Evolutionary conservation across 2,329 filamentous ascomycete species (phyloP).

Genomic region (Triangularia verruculosa): DNA sequence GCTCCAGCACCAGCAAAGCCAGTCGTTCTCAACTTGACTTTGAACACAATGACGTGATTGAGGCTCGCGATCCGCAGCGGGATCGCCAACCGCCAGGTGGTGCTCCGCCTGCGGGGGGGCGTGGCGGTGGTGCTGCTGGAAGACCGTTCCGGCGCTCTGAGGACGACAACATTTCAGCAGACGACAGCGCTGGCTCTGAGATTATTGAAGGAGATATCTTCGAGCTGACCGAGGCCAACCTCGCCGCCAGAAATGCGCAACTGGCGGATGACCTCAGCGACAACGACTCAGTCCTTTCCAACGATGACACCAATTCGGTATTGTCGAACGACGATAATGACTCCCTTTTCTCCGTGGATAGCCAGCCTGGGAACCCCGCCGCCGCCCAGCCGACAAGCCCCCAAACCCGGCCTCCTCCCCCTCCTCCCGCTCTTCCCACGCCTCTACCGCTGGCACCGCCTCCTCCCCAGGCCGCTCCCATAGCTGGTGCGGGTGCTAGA

Average conservation of each 20-base stretch:
- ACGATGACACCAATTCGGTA: not conserved
- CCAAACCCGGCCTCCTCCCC: not conserved
- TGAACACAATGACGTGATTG: not conserved
- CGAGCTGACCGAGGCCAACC: not conserved
- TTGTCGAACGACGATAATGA: not conserved
- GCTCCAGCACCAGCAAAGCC: not conserved
- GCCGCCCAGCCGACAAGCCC: not conserved
- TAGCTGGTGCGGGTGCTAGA: not conserved
- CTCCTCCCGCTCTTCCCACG: not conserved
- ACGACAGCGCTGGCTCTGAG: not conserved
- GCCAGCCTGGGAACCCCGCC: not conserved
- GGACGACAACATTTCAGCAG: not conserved
- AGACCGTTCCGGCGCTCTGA: not conserved
- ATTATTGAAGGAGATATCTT: not conserved
- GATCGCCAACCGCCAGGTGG: not conserved
- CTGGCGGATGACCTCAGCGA: not conserved
- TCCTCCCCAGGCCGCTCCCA: not conserved
- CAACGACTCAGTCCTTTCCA: not conserved
- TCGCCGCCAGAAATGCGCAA: not conserved
- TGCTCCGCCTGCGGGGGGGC: not conserved
- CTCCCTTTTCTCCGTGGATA: not conserved
- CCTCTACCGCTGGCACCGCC: not conserved
- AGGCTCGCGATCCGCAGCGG: not conserved
- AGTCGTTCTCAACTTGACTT: not conserved
- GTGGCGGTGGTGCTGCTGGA: not conserved